Conservation (phyloP, 225 moss, liverwort and hornwort species). For the Takakia lepidozioides region DNA sequence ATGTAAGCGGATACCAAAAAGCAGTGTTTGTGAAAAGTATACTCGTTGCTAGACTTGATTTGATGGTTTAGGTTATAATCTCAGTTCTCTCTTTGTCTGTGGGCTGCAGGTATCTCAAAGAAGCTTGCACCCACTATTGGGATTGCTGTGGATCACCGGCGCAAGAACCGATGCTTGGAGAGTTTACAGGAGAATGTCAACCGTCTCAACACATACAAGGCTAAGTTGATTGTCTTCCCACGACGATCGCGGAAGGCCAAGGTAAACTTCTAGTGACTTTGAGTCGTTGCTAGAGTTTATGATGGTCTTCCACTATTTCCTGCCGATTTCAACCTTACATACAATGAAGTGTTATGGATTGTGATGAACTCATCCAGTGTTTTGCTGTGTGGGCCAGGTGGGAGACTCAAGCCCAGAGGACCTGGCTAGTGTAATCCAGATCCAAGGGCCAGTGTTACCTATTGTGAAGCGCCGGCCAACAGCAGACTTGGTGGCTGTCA, state of each 20-base stretch:
- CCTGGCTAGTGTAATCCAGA: constrained; percentile 53
- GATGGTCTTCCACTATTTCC: no score
- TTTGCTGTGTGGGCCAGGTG: constrained; percentile 12
- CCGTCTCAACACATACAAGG: constrained; percentile 67
- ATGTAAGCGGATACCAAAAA: no score
- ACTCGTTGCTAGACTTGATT: no score
- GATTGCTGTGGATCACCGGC: constrained; percentile 75
- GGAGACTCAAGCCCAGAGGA: constrained; percentile 65
- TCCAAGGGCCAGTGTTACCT: constrained; percentile 48
- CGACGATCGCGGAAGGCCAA: constrained; percentile 61
- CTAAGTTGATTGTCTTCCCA: constrained; percentile 77
- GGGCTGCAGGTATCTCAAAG: constrained; percentile 64
- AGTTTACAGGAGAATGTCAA: constrained; percentile 68
- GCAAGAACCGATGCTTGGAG: constrained; percentile 76
- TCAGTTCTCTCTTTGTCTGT: neutral
- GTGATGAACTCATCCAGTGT: no score
- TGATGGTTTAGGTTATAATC: neutral
- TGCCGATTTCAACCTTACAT: no score
- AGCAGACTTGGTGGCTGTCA: constrained; percentile 50
- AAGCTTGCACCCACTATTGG: constrained; percentile 77
- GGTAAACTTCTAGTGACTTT: constrained; percentile 11
- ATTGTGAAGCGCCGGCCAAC: constrained; percentile 48
- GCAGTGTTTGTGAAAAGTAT: no score
- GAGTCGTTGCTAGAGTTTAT: no score
- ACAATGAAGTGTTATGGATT: no score